Percentiles rank a stretch among this genome's conserved stretches.
Evolutionary conservation across 768 basidiomycete species (phyloP).

Genomic region (Boletus edulis): DNA sequence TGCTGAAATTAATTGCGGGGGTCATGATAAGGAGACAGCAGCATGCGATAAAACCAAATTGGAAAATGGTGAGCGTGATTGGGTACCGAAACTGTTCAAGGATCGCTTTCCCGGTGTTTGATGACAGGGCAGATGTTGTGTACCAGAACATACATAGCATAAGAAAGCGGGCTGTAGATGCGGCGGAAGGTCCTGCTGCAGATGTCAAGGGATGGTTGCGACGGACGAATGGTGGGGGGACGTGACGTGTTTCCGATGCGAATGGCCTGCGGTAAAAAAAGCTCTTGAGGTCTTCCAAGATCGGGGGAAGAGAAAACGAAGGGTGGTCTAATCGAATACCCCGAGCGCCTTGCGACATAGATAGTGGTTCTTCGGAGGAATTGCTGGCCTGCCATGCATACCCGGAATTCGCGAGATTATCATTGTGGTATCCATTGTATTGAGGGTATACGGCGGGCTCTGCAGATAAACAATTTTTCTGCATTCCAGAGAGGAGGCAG

Average conservation of each 20-base stretch:
- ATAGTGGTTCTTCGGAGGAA: constrained; percentile 9
- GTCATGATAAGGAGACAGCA: constrained; percentile 87
- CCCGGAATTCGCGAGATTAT: constrained; percentile 13
- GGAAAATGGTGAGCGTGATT: constrained; percentile 94
- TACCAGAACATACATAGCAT: constrained; percentile 92
- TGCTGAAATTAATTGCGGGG: constrained; percentile 64
- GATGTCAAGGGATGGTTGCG: constrained; percentile 22
- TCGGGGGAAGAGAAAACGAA: constrained; percentile 7
- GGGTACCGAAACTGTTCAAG: constrained; percentile 92
- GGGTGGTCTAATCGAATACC: constrained; percentile 1
- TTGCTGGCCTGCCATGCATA: constrained; percentile 26
- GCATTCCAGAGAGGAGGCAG: constrained; percentile 19
- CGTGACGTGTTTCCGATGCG: constrained; percentile 7
- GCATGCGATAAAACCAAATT: constrained; percentile 90
- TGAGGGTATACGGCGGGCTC: constrained; percentile 16
- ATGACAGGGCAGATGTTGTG: constrained; percentile 86
- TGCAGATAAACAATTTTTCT: constrained; percentile 8
- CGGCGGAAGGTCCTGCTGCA: constrained; percentile 12
- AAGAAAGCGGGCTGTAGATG: constrained; percentile 55
- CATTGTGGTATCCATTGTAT: constrained; percentile 16
- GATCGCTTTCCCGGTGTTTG: constrained; percentile 96
- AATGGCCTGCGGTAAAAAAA: constrained; percentile 17
- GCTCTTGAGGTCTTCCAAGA: constrained; percentile 15
- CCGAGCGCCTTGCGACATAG: constrained; percentile 8
- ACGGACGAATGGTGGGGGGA: constrained; percentile 27